Conservation (phyloP, 192 early-diverging fungal species). For the Phycomyces blakesleeanus region DNA sequence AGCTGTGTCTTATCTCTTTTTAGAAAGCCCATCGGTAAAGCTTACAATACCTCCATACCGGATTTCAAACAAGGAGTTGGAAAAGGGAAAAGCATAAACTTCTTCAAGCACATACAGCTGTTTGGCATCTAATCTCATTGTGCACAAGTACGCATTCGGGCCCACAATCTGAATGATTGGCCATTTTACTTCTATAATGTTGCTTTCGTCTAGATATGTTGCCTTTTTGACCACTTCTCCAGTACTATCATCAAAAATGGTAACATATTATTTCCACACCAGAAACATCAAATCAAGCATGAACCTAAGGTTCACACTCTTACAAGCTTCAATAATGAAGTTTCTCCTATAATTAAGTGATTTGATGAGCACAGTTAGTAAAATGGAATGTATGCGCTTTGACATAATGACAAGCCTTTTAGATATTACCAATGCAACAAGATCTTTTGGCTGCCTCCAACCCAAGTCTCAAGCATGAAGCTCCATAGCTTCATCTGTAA, state of each 20-base stretch:
- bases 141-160: not conserved
- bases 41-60: not conserved
- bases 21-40: not conserved
- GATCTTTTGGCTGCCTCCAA: not conserved
- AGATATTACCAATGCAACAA: constrained; percentile 11
- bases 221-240: not conserved
- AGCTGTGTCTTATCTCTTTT: constrained; percentile 6
- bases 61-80: not conserved
- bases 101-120: not conserved
- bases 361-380: not conserved
- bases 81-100: not conserved
- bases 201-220: not conserved
- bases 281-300: not conserved
- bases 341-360: constrained; percentile 4
- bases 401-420: not conserved
- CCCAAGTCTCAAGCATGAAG: not conserved
- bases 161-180: constrained; percentile 1
- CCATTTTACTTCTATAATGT: not conserved
- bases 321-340: not conserved
- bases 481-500: not conserved
- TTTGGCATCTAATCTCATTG: not conserved
- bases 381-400: not conserved
- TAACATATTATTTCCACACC: not conserved
- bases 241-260: not conserved
- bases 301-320: not conserved